Percentiles rank a stretch among this genome's conserved stretches.
Evolutionary conservation across 2,329 filamentous ascomycete genomes (phyloP).

Genomic region (Didymellaceae sp.): DNA sequence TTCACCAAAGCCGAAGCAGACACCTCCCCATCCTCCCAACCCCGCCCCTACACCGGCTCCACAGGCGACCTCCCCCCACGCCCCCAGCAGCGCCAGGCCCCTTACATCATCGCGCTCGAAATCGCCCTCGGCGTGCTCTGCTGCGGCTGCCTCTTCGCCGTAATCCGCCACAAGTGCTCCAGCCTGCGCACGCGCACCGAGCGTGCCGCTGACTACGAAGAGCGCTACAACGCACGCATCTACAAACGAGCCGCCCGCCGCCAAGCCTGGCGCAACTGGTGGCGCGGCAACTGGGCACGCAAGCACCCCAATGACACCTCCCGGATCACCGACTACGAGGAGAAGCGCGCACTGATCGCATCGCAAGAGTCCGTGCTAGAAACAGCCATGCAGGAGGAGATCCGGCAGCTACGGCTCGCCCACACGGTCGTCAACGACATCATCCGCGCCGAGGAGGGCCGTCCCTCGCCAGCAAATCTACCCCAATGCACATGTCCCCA

Average conservation of each 20-base stretch:
- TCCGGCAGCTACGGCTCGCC: slow-evolving; percentile 59
- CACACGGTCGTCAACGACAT: slow-evolving; percentile 61
- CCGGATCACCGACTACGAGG: slow-evolving; percentile 55
- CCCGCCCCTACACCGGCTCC: slow-evolving; percentile 23
- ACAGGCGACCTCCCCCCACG: slow-evolving; percentile 29
- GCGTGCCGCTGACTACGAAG: slow-evolving; percentile 60
- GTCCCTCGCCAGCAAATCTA: slow-evolving; percentile 10
- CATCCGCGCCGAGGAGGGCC: slow-evolving; percentile 51
- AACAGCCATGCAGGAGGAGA: slow-evolving; percentile 52
- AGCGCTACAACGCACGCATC: slow-evolving; percentile 58
- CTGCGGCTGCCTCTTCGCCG: slow-evolving; percentile 52
- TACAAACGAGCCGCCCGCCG: slow-evolving; percentile 62
- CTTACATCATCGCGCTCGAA: slow-evolving; percentile 51
- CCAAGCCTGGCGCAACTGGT: slow-evolving; percentile 59
- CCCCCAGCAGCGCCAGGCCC: slow-evolving; percentile 31
- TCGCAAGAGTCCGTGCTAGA: slow-evolving; percentile 56
- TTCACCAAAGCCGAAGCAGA: slow-evolving; percentile 2
- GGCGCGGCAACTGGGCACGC: slow-evolving; percentile 47
- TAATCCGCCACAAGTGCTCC: slow-evolving; percentile 57
- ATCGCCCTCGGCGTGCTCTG: slow-evolving; percentile 54
- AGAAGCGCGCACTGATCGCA: slow-evolving; percentile 58
- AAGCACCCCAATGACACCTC: slow-evolving; percentile 25
- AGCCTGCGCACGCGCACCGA: slow-evolving; percentile 60
- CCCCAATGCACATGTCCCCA: slow-evolving; percentile 28
- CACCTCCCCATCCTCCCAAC: not conserved